These are phyloP conservation scores for Termitomyces sp. DNA, from an alignment of 768 basidiomycete genomes.

Conservation along the genomic window DNA sequence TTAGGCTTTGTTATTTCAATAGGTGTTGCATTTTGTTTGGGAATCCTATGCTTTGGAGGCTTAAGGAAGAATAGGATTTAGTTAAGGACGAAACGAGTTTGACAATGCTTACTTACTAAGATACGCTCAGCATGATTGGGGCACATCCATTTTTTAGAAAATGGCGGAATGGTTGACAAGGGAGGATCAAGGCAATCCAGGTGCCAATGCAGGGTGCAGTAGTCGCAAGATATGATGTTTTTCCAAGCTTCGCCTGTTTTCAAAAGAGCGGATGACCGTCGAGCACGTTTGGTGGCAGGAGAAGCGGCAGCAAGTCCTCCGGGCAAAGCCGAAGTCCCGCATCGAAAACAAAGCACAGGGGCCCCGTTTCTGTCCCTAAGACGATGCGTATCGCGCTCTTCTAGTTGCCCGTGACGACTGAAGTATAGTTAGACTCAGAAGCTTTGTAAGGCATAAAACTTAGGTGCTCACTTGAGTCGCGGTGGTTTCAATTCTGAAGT, in stretches of 20 bases:
- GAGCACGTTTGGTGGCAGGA: constrained; percentile 49
- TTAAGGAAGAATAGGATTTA: constrained; percentile 24
- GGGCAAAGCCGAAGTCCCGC: constrained; percentile 76
- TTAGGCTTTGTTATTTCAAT: constrained; percentile 72
- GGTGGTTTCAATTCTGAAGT: constrained; percentile 68
- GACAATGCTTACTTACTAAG: constrained; percentile 47
- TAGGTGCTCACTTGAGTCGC: constrained; percentile 69
- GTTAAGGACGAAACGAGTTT: constrained; percentile 6
- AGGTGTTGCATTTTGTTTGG: constrained; percentile 58
- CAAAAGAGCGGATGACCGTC: constrained; percentile 34
- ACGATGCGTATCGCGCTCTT: constrained; percentile 86
- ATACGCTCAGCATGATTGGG: constrained; percentile 92
- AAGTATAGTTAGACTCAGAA: constrained; percentile 6
- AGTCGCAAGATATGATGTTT: constrained; percentile 89
- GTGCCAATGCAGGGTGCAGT: constrained; percentile 94
- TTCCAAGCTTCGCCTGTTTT: constrained; percentile 54
- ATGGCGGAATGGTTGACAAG: constrained; percentile 75
- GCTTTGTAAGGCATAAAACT: background rate
- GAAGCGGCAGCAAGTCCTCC: constrained; percentile 42
- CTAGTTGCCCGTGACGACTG: constrained; percentile 82
- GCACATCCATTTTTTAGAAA: constrained; percentile 97
- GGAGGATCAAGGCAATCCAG: constrained; percentile 95
- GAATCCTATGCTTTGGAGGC: constrained; percentile 76
- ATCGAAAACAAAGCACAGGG: constrained; percentile 87
- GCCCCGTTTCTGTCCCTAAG: constrained; percentile 80